phyloP scores from a whole-genome alignment of 768 basidiomycete genomes.

The Rhizopogon rudus region DNA sequence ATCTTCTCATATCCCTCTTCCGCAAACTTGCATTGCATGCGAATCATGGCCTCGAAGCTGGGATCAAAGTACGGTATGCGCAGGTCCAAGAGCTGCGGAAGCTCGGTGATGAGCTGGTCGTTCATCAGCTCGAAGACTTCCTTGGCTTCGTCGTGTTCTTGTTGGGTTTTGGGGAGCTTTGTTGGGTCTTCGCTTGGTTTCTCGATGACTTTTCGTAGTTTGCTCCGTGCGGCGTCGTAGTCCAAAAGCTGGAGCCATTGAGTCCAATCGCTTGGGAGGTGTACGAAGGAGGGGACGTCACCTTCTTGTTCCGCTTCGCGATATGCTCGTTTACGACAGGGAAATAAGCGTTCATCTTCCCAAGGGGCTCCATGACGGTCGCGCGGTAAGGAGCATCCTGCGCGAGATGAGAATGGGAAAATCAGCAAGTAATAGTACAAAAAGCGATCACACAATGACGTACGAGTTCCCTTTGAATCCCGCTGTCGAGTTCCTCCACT shows the following conservation, averaged over 20 bases:
- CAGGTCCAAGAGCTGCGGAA: constrained; percentile 90
- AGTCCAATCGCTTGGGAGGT: neutral
- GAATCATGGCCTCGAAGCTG: constrained; percentile 97
- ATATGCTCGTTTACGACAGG: constrained; percentile 93
- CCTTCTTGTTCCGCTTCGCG: constrained; percentile 94
- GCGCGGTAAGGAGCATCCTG: constrained; percentile 94
- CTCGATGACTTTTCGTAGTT: constrained; percentile 81
- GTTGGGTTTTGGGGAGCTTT: constrained; percentile 88
- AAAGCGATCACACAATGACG: constrained; percentile 22
- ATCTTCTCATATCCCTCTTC: constrained; percentile 98
- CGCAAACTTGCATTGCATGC: constrained; percentile 96
- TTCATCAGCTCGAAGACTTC: constrained; percentile 94
- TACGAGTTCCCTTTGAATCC: constrained; percentile 81
- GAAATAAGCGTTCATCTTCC: constrained; percentile 96
- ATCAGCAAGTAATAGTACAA: neutral
- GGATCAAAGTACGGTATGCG: constrained; percentile 98
- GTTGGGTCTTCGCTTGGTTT: constrained; percentile 93
- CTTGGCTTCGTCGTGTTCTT: constrained; percentile 92
- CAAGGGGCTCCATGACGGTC: constrained; percentile 91
- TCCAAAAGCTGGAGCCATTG: constrained; percentile 68
- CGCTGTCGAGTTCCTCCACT: constrained; percentile 88
- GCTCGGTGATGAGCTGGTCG: constrained; percentile 83
- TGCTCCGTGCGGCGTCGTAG: constrained; percentile 90
- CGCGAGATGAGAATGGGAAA: neutral
- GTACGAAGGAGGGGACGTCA: constrained; percentile 20